phyloP scores from a whole-genome alignment of 768 basidiomycete species.

The Lyophyllum atratum region DNA sequence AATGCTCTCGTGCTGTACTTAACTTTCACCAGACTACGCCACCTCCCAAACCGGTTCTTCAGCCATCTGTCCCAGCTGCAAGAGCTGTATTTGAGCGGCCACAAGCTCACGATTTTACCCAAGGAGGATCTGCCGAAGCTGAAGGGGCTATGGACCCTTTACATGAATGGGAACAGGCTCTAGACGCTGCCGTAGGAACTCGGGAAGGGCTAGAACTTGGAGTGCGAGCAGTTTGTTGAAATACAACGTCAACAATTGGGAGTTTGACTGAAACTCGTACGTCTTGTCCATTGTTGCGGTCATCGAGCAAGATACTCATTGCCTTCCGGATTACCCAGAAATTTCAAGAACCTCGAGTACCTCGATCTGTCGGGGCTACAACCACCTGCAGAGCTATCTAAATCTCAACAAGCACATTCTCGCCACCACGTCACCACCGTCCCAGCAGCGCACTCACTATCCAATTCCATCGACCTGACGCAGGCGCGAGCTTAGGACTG shows the following conservation, averaged over 20 bases:
- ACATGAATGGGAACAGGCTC: slow-evolving; percentile 91
- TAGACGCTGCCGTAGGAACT: slow-evolving; percentile 92
- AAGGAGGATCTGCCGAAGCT: slow-evolving; percentile 84
- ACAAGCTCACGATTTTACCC: slow-evolving; percentile 86
- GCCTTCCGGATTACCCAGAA: slow-evolving; percentile 62
- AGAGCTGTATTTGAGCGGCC: slow-evolving; percentile 94
- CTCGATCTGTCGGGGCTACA: slow-evolving; percentile 98
- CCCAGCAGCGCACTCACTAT: slow-evolving; percentile 47
- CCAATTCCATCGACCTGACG: slow-evolving; percentile 86
- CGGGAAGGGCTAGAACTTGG: slow-evolving; percentile 76
- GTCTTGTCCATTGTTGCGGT: slow-evolving; percentile 21
- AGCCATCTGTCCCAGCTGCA: slow-evolving; percentile 68
- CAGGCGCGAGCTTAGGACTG: slow-evolving; percentile 90
- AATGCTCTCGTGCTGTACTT: slow-evolving; percentile 93
- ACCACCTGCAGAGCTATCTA: slow-evolving; percentile 91
- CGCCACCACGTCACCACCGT: slow-evolving; percentile 28
- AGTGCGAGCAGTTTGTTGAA: slow-evolving; percentile 86
- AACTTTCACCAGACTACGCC: slow-evolving; percentile 92
- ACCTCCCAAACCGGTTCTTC: slow-evolving; percentile 80
- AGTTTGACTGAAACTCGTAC: slow-evolving; percentile 99
- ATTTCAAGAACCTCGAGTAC: slow-evolving; percentile 91
- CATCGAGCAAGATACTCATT: not conserved
- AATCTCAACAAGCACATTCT: slow-evolving; percentile 42
- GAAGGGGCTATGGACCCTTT: slow-evolving; percentile 69
- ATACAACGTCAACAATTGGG: slow-evolving; percentile 98